A percentile compares a stretch with the other conserved stretches of the same genome.
Evolutionary conservation across 768 basidiomycete genomes (phyloP).

Genomic region (Neoboletus subvelutipes): DNA sequence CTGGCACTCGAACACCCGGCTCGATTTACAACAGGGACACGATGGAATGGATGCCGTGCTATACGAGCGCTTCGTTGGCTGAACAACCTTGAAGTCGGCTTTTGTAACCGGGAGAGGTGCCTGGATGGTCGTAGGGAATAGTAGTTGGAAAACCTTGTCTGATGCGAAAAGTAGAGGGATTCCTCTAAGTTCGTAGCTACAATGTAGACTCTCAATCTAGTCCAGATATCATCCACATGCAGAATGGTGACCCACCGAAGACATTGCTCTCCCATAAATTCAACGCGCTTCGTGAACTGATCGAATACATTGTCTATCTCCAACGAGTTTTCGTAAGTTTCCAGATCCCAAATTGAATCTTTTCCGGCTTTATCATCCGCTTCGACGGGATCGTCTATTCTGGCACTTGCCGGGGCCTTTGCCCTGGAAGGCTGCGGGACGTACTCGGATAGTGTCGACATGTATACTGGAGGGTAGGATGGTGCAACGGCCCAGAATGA

Average conservation of each 20-base stretch:
- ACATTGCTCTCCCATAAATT: constrained; percentile 77
- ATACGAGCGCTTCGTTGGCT: constrained; percentile 50
- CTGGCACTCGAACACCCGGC: constrained; percentile 87
- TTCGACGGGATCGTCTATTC: constrained; percentile 44
- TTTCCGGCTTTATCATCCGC: constrained; percentile 43
- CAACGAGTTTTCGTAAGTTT: constrained; percentile 79
- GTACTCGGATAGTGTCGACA: constrained; percentile 75
- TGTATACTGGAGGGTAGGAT: constrained; percentile 64
- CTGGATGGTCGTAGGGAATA: constrained; percentile 64
- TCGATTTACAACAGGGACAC: constrained; percentile 67
- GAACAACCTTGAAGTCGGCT: constrained; percentile 54
- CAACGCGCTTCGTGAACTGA: constrained; percentile 72
- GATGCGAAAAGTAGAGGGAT: constrained; percentile 84
- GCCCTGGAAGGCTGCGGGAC: constrained; percentile 55
- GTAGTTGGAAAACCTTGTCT: constrained; percentile 63
- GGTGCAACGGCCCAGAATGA: constrained; percentile 71
- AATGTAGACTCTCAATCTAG: not conserved
- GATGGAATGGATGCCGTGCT: constrained; percentile 50
- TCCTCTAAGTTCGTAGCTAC: constrained; percentile 86
- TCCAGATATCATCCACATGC: not conserved
- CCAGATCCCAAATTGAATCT: constrained; percentile 59
- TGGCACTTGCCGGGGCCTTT: constrained; percentile 40
- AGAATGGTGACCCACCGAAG: constrained; percentile 55
- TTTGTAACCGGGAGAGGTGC: constrained; percentile 55
- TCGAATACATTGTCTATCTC: constrained; percentile 86